Conservation (phyloP, 2,329 filamentous ascomycete species). For the Fusarium guadeloupense region DNA sequence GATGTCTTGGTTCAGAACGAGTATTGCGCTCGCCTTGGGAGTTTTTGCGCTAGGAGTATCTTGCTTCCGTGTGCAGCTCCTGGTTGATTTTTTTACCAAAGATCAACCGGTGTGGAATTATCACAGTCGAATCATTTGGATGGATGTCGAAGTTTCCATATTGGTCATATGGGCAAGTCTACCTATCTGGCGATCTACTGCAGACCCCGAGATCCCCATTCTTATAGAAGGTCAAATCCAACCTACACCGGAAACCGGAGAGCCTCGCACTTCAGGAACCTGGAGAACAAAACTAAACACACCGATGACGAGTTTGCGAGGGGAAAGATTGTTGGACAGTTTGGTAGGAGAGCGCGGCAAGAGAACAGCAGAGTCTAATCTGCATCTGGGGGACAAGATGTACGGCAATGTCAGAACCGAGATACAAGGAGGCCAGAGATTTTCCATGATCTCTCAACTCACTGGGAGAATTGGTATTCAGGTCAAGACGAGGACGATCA, state of each 20-base stretch:
- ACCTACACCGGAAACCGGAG: constrained; percentile 31
- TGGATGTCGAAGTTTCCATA: constrained; percentile 53
- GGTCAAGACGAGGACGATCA: constrained; percentile 38
- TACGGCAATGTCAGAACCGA: constrained; percentile 46
- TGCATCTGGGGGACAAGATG: constrained; percentile 46
- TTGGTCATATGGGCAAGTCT: constrained; percentile 55
- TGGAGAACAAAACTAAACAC: constrained; percentile 2
- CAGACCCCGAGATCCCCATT: background rate
- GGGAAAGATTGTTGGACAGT: background rate
- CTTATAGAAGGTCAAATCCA: constrained; percentile 1
- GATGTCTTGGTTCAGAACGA: constrained; percentile 56
- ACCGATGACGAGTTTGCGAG: constrained; percentile 1
- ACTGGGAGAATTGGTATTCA: constrained; percentile 35
- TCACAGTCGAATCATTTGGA: constrained; percentile 54
- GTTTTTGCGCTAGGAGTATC: constrained; percentile 52
- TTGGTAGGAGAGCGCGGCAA: constrained; percentile 28
- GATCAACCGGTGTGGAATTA: constrained; percentile 55
- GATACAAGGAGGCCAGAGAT: constrained; percentile 41
- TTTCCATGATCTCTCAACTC: constrained; percentile 38
- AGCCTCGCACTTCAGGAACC: background rate
- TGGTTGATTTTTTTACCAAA: constrained; percentile 44
- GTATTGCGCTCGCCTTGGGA: constrained; percentile 56
- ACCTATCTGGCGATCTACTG: constrained; percentile 47
- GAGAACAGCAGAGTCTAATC: constrained; percentile 37
- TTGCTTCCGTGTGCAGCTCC: constrained; percentile 49